These are phyloP conservation scores for Senna siamea DNA, from an alignment of 306 rosid genomes.

Conservation along the genomic window DNA sequence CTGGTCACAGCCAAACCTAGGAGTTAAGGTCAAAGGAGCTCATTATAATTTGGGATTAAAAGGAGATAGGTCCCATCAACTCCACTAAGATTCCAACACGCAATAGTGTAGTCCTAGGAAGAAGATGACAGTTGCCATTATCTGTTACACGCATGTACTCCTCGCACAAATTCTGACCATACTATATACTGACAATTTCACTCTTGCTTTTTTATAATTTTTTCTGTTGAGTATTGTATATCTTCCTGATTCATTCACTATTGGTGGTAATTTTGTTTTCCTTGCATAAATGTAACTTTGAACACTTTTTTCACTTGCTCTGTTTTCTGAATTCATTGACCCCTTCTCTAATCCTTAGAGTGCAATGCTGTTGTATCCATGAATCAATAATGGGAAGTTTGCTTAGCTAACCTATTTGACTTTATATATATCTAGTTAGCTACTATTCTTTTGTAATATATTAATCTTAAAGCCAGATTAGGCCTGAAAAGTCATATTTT, in stretches of 20 bases:
- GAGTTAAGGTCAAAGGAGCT: background rate
- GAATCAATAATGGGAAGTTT: conserved; percentile 19
- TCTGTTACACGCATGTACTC: no score
- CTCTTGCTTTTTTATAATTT: no score
- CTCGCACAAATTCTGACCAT: no score
- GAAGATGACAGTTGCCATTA: no score
- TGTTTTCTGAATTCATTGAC: background rate
- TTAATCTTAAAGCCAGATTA: background rate
- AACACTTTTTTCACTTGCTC: background rate
- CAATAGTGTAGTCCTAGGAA: background rate
- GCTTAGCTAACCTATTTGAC: conserved; percentile 29
- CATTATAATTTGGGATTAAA: background rate
- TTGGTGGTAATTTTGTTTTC: background rate
- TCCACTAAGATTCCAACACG: background rate
- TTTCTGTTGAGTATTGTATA: no score
- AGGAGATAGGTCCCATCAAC: background rate
- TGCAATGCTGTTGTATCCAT: background rate
- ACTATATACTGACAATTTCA: no score
- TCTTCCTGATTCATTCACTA: background rate
- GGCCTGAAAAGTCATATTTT: conserved; percentile 34
- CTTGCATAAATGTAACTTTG: background rate
- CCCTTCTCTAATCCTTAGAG: background rate
- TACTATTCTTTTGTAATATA: background rate
- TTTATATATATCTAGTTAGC: background rate
- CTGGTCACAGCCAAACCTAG: conserved; percentile 6